Evolutionary conservation across 352 stramenopile species (phyloP).

Genomic region (Phytophthora pluvialis): DNA sequence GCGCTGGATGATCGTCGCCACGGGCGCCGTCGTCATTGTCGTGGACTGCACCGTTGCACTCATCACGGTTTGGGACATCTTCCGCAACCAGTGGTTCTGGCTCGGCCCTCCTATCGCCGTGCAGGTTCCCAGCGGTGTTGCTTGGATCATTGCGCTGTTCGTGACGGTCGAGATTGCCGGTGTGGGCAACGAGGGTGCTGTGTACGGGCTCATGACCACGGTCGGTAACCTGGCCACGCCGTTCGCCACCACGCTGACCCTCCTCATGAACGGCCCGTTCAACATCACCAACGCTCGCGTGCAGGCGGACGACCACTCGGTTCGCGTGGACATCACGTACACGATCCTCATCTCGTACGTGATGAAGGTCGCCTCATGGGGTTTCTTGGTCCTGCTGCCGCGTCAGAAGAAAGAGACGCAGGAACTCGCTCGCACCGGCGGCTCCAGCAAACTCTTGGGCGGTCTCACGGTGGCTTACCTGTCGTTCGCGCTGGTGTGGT

Average conservation of each 20-base stretch:
- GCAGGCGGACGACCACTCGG: constrained; percentile 36
- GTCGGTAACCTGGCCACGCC: constrained; percentile 45
- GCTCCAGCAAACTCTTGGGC: constrained; percentile 45
- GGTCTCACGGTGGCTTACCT: constrained; percentile 43
- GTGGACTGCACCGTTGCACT: constrained; percentile 43
- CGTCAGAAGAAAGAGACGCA: constrained; percentile 52
- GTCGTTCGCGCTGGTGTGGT: constrained; percentile 45
- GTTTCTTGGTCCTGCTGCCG: constrained; percentile 45
- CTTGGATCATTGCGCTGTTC: constrained; percentile 47
- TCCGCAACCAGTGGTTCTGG: constrained; percentile 57
- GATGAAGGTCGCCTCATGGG: constrained; percentile 43
- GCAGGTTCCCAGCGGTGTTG: constrained; percentile 40
- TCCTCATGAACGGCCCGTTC: constrained; percentile 46
- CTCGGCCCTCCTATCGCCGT: constrained; percentile 46
- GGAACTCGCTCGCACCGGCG: constrained; percentile 36
- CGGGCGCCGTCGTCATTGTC: constrained; percentile 36
- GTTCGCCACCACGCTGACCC: constrained; percentile 48
- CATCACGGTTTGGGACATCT: constrained; percentile 51
- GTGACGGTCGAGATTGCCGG: constrained; percentile 56
- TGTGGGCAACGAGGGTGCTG: constrained; percentile 53
- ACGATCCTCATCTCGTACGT: constrained; percentile 48
- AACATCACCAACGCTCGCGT: constrained; percentile 53
- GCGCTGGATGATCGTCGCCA: constrained; percentile 44
- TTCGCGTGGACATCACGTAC: constrained; percentile 49
- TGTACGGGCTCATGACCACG: constrained; percentile 56